Evolutionary conservation across 2,329 filamentous ascomycete species (phyloP), one percentile per base, ranked within the genome.

Genomic region (Colletotrichum melonis): DNA sequence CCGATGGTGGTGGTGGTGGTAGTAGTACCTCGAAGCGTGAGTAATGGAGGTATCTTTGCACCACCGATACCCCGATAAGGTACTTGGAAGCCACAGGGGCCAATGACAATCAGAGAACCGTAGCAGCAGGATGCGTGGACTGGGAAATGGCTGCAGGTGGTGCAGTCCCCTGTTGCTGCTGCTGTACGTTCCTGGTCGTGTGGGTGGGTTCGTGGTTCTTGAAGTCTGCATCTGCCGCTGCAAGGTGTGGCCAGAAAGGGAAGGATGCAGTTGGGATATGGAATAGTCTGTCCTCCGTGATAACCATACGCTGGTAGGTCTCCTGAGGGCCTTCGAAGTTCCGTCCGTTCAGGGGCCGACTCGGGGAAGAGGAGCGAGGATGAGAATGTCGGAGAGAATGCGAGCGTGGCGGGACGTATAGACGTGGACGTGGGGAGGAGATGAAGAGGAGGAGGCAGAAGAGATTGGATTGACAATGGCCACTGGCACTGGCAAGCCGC

Each of bases 161-260:
- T 63, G 28, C 26, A 16, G 46, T 30, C 28, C 38, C 26, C 46
- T 38, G n/a, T 46, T 26, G 38, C 9, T 38, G 55, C 38, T 42
- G 14, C 38, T 66, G 63, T 22, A 38, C 8, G 46, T 22, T 16
- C 30, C 32, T 14, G n/a, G 32, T 19, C 16, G 56, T 26, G 63
- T 32, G 32, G 38, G 56, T 35, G 63, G 56, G 19, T 55, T 60
- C 24, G 32, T 24, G 46, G 30, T 58, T 60, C 58, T 54, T 63
- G 58, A 19, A 55, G 65, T 69, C 54, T 69, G 59, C 59, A 69
- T 69, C 66, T 72, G 66, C 69, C 59, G 59, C 65, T 72, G 66
- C 66, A 72, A 72, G 59, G 69, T 63, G 64, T 56, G 26, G 58
- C 60, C 65, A 30, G 26, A 55, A 69, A 19, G 42, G 58, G 54